Conservation (phyloP, 352 stramenopile genomes). For the Albugo laibachii region DNA sequence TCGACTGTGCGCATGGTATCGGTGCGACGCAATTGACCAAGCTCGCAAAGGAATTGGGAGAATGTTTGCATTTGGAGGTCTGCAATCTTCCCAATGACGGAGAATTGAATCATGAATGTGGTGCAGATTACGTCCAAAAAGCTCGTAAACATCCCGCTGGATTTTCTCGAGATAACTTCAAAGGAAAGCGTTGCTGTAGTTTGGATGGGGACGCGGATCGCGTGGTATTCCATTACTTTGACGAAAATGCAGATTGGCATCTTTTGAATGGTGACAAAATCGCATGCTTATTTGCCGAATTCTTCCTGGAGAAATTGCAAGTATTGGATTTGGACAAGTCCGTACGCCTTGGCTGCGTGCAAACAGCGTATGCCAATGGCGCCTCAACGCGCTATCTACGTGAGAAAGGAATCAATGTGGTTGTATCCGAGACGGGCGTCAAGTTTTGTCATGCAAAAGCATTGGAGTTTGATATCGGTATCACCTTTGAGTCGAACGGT, state of each 20-base stretch:
- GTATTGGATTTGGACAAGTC: conserved; percentile 39
- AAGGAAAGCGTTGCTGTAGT: conserved; percentile 76
- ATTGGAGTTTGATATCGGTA: conserved; percentile 90
- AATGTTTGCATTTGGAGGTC: conserved; percentile 67
- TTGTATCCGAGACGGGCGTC: conserved; percentile 92
- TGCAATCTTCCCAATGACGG: conserved; percentile 62
- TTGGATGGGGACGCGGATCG: conserved; percentile 97
- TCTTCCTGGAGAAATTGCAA: conserved; percentile 83
- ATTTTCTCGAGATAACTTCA: conserved; percentile 37
- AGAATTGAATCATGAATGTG: conserved; percentile 91
- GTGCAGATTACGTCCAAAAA: conserved; percentile 95
- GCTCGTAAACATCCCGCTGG: conserved; percentile 54
- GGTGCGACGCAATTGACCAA: conserved; percentile 65
- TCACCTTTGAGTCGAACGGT: conserved; percentile 99
- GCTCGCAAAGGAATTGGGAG: conserved; percentile 52
- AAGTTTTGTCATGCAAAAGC: conserved; percentile 95
- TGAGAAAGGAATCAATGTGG: conserved; percentile 30
- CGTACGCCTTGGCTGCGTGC: conserved; percentile 88
- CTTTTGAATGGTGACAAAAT: conserved; percentile 98
- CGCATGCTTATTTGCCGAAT: conserved; percentile 87
- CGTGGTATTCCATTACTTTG: conserved; percentile 93
- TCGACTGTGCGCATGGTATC: conserved; percentile 89
- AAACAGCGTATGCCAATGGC: conserved; percentile 99
- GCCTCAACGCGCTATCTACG: conserved; percentile 79
- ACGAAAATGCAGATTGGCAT: conserved; percentile 38